Evolutionary conservation across 108 stramenopile species (phyloP), one percentile per base, ranked within the genome.

Genomic region (Skeletonema tropicum): DNA sequence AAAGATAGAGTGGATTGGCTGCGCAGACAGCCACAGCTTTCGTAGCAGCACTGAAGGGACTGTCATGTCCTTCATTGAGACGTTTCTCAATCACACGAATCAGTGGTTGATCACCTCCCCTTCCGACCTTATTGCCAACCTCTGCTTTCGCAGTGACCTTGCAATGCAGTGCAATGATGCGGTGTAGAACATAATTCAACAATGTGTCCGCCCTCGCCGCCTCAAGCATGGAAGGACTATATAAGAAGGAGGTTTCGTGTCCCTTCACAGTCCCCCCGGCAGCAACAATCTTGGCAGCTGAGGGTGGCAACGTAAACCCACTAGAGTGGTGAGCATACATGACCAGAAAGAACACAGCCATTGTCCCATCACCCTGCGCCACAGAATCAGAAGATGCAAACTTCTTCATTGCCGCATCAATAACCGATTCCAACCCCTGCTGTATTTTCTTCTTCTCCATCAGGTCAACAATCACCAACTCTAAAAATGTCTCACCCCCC

Each of bases 391-490:
- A 77, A 0, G 86, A 72, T 17, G 74, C 68, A 66, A 90, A 85
- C 65, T 90, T 94, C 68, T 89, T 92, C 59, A 71, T 74, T 1
- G 87, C 84, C 11, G 75, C 68, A 42, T 91, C 91, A 32, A 94
- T 66, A 5, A 91, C 71, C 6, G 70, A 46, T 71, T 86, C 79
- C 35, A 92, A 57, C 29, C 87, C 91, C 60, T 82, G 68, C 2
- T 52, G 66, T 31, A 90, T 70, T n/a, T 57, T 60, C 60, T 76
- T 71, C 59, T 72, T 67, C 55, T 76, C 73, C n/a, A 84, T 71
- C 57, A 84, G 55, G 10, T 84, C 79, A 1, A 76, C 58, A 33
- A 75, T 26, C 17, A 84, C 60, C 1, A 64, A 63, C 58, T 76
- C 83, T 26, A 64, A 15, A 57, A 79, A 77, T 36, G 68, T 48